These are phyloP conservation scores for Rhododendron simsii DNA, from an alignment of 148 eudicot genomes.

Conservation along the genomic window DNA sequence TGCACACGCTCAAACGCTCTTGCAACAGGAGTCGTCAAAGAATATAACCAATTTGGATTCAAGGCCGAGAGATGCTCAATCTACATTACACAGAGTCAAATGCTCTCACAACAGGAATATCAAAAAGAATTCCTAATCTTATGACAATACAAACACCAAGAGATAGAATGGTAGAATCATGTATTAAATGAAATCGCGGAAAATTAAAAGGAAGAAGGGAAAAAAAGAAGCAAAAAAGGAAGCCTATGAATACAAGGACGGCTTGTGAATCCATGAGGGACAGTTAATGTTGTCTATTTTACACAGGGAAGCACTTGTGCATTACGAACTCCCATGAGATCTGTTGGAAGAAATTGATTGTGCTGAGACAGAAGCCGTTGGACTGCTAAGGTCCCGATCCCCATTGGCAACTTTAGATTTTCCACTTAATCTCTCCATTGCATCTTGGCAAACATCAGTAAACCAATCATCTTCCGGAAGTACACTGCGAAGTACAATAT, in stretches of 20 bases:
- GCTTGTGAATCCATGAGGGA: not conserved
- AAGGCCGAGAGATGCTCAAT: not conserved
- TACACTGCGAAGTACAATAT: slow-evolving; percentile 31
- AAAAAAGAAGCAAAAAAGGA: too few relatives aligned
- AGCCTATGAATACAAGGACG: not conserved
- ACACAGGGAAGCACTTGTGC: not conserved
- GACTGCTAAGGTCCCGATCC: slow-evolving; percentile 47
- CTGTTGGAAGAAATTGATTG: slow-evolving; percentile 19
- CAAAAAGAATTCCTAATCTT: slow-evolving; percentile 18
- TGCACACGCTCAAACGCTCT: not conserved
- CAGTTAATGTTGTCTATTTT: not conserved
- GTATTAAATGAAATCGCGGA: not conserved
- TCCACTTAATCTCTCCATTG: slow-evolving; percentile 69
- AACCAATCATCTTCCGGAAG: slow-evolving; percentile 98
- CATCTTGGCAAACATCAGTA: slow-evolving; percentile 31
- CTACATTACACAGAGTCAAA: slow-evolving; percentile 23
- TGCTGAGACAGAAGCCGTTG: slow-evolving; percentile 46
- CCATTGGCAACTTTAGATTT: slow-evolving; percentile 38
- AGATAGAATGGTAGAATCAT: not conserved
- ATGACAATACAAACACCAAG: slow-evolving; percentile 9
- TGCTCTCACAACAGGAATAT: slow-evolving; percentile 6
- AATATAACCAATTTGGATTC: slow-evolving; percentile 5
- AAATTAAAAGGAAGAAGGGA: not conserved
- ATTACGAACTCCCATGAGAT: slow-evolving; percentile 2
- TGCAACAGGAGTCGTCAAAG: not conserved